phyloP scores from a whole-genome alignment of 176 grass and related monocot genomes.

The Aegilops umbellulata region DNA sequence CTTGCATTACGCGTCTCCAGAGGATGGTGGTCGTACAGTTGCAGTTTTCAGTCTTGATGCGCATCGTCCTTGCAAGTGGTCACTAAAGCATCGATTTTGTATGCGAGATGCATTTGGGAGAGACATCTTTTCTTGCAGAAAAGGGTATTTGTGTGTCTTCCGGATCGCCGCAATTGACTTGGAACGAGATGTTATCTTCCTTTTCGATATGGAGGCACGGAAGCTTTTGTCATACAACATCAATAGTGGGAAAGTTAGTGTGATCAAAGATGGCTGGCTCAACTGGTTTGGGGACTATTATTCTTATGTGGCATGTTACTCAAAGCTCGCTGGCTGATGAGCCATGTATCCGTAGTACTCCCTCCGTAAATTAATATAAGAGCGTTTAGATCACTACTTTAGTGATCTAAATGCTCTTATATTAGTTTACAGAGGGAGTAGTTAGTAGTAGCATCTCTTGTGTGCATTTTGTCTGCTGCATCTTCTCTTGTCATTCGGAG shows the following conservation, averaged over 20 bases:
- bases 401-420: too few relatives aligned
- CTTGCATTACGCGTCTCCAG: background rate
- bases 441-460: background rate
- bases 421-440: too few relatives aligned
- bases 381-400: too few relatives aligned
- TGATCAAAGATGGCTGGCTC: background rate
- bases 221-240: background rate
- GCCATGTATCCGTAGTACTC: background rate
- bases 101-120: background rate
- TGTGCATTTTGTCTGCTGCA: background rate
- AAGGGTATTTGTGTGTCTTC: background rate
- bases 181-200: background rate
- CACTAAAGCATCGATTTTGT: background rate
- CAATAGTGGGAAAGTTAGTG: background rate
- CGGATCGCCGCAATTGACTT: background rate
- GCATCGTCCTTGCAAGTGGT: background rate
- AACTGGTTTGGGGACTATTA: background rate
- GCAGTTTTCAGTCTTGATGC: background rate
- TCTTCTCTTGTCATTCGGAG: background rate
- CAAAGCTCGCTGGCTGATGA: background rate
- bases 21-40: background rate
- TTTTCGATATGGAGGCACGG: background rate
- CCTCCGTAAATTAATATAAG: too few relatives aligned
- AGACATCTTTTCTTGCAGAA: background rate
- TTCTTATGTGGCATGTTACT: background rate